Evolutionary conservation across 2,329 filamentous ascomycete genomes (phyloP), one percentile per base, ranked within the genome.

Genomic region (Diaporthe vexans): DNA sequence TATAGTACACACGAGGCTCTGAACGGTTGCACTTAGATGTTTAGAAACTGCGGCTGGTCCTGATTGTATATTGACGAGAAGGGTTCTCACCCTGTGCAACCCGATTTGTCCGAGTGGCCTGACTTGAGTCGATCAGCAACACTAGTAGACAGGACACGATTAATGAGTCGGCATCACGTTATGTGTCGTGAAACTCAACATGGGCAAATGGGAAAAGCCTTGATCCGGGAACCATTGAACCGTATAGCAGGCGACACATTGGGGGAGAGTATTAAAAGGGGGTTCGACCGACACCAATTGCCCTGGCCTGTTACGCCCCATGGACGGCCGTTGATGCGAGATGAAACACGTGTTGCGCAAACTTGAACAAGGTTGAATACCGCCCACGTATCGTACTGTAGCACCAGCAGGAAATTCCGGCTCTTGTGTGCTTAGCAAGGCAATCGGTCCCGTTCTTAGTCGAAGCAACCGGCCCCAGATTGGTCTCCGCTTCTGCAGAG

Each of bases 311-410:
- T 26, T 48, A n/a, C 68, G 29, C 29, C 40, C 67, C 15, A 56
- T 43, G 26, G 67, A 40, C 59, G 65, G 21, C 21, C 11, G 63
- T 67, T 71, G 37, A 74, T 71, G 67, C 73, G 68, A 74, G 73
- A 74, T 74, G 73, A 74, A 72, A 74, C 73, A 74, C 68, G 73
- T 72, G 73, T 74, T 74, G 73, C 73, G 73, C 73, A 74, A 72
- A 43, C 40, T 19, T 43, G 40, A 43, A 71, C 73, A 72, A 74
- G 73, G 73, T 72, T 72, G 68, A 58, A 67, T 67, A 67, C 56
- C 46, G 58, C 68, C 73, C 58, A 74, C 58, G 73, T 57, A 71
- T 73, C 29, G 48, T 43, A 43, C 52, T 56, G 58, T 58, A 56
- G 58, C 51, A 72, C 58, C 58, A 68, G 51, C n/a, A 58, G 58